Base-by-base conservation (phyloP, 2,329 filamentous ascomycete genomes). In the Akanthomyces dipterigenus region DNA sequence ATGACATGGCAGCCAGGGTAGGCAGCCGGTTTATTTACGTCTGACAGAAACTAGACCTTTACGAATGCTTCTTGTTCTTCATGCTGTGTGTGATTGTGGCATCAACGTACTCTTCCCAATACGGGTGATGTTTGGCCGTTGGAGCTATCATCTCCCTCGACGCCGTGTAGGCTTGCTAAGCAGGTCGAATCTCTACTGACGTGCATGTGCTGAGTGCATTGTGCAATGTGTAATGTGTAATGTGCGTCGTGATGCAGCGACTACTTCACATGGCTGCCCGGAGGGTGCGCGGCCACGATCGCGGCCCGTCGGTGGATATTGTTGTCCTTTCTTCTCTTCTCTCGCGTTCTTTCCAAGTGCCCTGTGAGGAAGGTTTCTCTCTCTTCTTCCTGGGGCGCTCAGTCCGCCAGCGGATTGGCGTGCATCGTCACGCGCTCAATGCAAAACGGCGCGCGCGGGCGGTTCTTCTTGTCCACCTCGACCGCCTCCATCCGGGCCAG, bases 401-500 rank as follows among this genome's bases (percentile, higher is more conserved):
- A 86, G 24, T 73, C 83, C 4, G 90, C 90, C 64, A 93, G 70
- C 1, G 90, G 90, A 68, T 95, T 95, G 20, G 90, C 90, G 73
- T 93, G 90, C 3, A 93, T 82, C 1, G 87, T 89, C 26, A 93
- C 81, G 9, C 75, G 81, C 69, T 90, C 82, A 61, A 95, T 91
- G 65, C 78, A 77, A 28, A 89, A 78, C 62, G 80, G 78, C 70
- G 88, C 82, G 74, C 86, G 86, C 0, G 90, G 90, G 55, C 90
- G 78, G 67, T 82, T 87, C 80, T 93, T 95, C 77, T 87, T 89
- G 73, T 95, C 91, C 53, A 93, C 84, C 64, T 86, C 83, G 22
- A 90, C 73, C 24, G 76, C 81, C 77, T 95, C 90, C 69, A 95
- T 81, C 72, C 84, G 86, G 60, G 86, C 84, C 67, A 95, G 74